Conservation (phyloP, 2,329 filamentous ascomycete genomes). For the Ophiostoma pallidulum region DNA sequence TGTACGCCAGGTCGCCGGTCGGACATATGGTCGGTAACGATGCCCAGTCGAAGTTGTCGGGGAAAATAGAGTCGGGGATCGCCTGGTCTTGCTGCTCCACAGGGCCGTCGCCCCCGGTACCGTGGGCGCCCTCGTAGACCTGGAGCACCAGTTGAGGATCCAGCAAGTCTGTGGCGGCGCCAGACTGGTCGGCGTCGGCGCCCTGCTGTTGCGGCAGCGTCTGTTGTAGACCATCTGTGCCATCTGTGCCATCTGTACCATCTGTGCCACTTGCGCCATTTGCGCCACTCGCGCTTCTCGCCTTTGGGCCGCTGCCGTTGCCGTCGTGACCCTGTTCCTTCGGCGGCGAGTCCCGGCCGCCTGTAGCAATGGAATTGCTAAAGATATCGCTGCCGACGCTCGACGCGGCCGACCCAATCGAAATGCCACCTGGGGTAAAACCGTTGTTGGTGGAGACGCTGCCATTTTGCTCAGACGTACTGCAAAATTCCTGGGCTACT, state of each 20-base stretch:
- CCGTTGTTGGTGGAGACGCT: neutral
- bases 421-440: constrained; percentile 7
- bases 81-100: neutral
- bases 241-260: no score
- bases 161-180: neutral
- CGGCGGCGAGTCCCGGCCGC: neutral
- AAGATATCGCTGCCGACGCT: constrained; percentile 12
- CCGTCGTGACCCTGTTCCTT: neutral
- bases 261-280: no score
- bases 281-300: neutral
- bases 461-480: no score
- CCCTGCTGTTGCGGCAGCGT: neutral
- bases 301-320: neutral
- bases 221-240: no score
- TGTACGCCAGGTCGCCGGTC: constrained; percentile 47
- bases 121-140: neutral
- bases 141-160: constrained; percentile 5
- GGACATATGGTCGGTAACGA: constrained; percentile 47
- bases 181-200: neutral
- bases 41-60: constrained; percentile 39
- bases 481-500: neutral
- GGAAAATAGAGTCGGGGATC: constrained; percentile 28
- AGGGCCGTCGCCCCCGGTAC: neutral
- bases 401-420: constrained; percentile 3
- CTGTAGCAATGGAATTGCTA: neutral